Conservation (phyloP, 805 yeast genomes). For the Candida hungchunana region DNA sequence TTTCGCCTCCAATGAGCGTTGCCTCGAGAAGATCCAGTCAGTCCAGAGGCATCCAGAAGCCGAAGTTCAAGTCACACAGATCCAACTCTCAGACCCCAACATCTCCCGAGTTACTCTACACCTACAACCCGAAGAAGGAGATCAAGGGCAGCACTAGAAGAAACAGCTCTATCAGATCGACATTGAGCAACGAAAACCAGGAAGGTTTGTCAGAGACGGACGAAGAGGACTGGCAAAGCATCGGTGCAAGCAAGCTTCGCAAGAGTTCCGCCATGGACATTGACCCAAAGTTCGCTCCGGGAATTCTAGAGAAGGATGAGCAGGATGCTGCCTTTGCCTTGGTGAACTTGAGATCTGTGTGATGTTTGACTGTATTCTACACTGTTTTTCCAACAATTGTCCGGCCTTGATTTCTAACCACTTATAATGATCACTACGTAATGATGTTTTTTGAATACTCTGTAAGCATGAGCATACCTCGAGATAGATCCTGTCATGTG, state of each 20-base stretch:
- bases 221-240: slow-evolving; percentile 94
- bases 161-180: slow-evolving; percentile 36
- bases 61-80: slow-evolving; percentile 25
- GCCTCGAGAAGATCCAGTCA: slow-evolving; percentile 15
- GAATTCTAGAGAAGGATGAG: slow-evolving; percentile 28
- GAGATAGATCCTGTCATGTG: too few species aligned
- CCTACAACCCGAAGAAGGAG: slow-evolving; percentile 12
- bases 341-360: slow-evolving; percentile 46
- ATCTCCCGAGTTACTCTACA: slow-evolving; percentile 28
- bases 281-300: slow-evolving; percentile 9
- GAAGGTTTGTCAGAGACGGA: slow-evolving; percentile 59
- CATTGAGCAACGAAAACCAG: slow-evolving; percentile 33
- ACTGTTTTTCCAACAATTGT: too few species aligned
- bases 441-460: too few species aligned
- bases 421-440: too few species aligned
- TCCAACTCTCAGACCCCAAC: slow-evolving; percentile 35
- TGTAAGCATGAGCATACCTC: too few species aligned
- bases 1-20: slow-evolving; percentile 19
- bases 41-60: slow-evolving; percentile 25
- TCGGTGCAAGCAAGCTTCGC: slow-evolving; percentile 73
- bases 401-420: too few species aligned
- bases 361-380: slow-evolving; percentile 4
- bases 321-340: slow-evolving; percentile 64
- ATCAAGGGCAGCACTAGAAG: slow-evolving; percentile 19
- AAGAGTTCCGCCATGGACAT: slow-evolving; percentile 15